phyloP scores from a whole-genome alignment of 208 protist genomes.

The Balamuthia mandrillaris region DNA sequence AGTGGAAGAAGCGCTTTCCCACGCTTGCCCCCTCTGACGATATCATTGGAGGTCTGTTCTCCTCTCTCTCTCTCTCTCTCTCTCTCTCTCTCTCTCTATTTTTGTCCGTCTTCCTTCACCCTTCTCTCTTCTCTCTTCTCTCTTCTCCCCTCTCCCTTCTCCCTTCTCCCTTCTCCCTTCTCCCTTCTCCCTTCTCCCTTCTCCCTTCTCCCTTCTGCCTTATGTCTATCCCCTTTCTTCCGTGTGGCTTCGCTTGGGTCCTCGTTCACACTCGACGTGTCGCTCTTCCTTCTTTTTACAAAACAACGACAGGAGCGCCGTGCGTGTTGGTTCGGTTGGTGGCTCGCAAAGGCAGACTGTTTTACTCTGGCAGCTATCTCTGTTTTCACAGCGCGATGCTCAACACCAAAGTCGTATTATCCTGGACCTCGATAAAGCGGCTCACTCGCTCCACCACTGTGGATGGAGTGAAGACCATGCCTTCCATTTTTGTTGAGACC shows the following conservation, averaged over 20 bases:
- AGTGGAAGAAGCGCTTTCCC: background rate
- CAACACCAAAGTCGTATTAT: background rate
- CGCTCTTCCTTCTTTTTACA: too few species aligned
- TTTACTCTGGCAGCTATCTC: background rate
- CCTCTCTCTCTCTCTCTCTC: background rate
- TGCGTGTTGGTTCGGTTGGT: background rate
- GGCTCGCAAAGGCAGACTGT: background rate
- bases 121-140: too few species aligned
- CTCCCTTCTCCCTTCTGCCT: background rate
- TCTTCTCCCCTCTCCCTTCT: too few species aligned
- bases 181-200: background rate
- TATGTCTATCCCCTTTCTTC: background rate
- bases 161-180: background rate
- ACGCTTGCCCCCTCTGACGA: too few species aligned
- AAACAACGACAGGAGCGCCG: too few species aligned
- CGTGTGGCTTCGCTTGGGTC: too few species aligned
- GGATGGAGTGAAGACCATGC: background rate
- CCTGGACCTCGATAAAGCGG: background rate
- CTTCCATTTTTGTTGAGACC: background rate
- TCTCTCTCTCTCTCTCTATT: background rate
- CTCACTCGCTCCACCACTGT: background rate
- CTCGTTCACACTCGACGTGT: too few species aligned
- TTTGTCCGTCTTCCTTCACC: background rate
- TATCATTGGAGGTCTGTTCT: background rate
- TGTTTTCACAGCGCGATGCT: background rate